Conservation (phyloP, 2,329 filamentous ascomycete genomes). For the Microcyclosporella mali region DNA sequence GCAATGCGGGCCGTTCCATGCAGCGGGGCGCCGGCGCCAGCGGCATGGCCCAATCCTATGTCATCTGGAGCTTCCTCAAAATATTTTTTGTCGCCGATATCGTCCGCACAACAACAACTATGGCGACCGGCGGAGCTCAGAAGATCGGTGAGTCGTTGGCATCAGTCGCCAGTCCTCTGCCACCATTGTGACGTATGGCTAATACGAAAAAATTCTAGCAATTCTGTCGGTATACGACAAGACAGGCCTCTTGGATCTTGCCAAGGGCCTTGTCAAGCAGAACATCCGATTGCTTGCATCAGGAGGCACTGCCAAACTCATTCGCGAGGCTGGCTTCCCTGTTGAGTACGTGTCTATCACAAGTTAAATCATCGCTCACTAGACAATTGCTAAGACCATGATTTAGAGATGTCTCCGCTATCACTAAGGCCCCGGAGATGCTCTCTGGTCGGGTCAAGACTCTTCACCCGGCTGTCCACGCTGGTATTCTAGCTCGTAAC, state of each 20-base stretch:
- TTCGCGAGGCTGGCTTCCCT: slow-evolving; percentile 88
- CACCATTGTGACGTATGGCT: too few relatives aligned
- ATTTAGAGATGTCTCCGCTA: slow-evolving; percentile 87
- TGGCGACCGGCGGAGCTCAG: too few relatives aligned
- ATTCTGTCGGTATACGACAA: slow-evolving; percentile 99
- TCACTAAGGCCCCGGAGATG: slow-evolving; percentile 94
- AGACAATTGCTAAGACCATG: background rate
- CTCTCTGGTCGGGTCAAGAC: slow-evolving; percentile 89
- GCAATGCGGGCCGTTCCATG: too few relatives aligned
- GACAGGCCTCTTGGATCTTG: slow-evolving; percentile 86
- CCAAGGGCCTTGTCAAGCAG: slow-evolving; percentile 81
- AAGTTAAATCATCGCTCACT: background rate
- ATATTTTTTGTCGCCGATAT: too few relatives aligned
- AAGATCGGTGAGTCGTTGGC: too few relatives aligned
- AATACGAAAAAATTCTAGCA: slow-evolving; percentile 41
- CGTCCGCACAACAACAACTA: too few relatives aligned
- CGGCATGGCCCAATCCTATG: background rate
- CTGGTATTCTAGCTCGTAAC: slow-evolving; percentile 86
- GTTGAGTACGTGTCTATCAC: slow-evolving; percentile 64
- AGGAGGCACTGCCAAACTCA: slow-evolving; percentile 92
- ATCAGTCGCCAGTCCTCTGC: background rate
- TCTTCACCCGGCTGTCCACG: slow-evolving; percentile 72
- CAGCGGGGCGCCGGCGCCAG: too few relatives aligned
- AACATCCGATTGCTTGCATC: slow-evolving; percentile 91
- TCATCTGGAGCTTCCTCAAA: too few relatives aligned